These are phyloP conservation scores for Fraxinus dipetala DNA, from an alignment of 305 asterid species.

Conservation along the genomic window DNA sequence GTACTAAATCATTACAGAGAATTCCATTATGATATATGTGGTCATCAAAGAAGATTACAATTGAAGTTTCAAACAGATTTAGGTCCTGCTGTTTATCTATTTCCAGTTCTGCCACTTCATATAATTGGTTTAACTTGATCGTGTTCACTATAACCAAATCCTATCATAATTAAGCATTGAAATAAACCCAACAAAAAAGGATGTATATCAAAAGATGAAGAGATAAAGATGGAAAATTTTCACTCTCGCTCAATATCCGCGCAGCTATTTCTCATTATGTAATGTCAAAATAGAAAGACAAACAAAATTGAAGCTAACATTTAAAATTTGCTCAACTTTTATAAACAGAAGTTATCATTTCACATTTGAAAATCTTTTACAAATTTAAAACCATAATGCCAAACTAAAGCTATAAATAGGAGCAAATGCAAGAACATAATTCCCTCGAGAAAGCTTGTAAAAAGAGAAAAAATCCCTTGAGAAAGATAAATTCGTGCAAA, in stretches of 20 bases:
- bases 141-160: background rate
- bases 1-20: background rate
- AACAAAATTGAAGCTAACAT: conserved; percentile 11
- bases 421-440: background rate
- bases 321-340: conserved; percentile 8
- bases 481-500: conserved; percentile 4
- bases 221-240: background rate
- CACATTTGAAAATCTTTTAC: background rate
- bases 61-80: background rate
- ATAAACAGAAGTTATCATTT: conserved; percentile 17
- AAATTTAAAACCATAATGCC: conserved; percentile 3
- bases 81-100: background rate
- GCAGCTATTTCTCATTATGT: background rate
- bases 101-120: background rate
- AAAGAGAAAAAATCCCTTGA: background rate
- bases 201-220: background rate
- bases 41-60: background rate
- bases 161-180: background rate
- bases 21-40: background rate
- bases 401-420: background rate
- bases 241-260: conserved; percentile 18
- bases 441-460: background rate
- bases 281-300: background rate
- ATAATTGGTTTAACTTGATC: background rate
- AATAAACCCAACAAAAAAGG: background rate